Evolutionary conservation across 2,329 filamentous ascomycete genomes (phyloP).

Genomic region (Aschersonia sp.): DNA sequence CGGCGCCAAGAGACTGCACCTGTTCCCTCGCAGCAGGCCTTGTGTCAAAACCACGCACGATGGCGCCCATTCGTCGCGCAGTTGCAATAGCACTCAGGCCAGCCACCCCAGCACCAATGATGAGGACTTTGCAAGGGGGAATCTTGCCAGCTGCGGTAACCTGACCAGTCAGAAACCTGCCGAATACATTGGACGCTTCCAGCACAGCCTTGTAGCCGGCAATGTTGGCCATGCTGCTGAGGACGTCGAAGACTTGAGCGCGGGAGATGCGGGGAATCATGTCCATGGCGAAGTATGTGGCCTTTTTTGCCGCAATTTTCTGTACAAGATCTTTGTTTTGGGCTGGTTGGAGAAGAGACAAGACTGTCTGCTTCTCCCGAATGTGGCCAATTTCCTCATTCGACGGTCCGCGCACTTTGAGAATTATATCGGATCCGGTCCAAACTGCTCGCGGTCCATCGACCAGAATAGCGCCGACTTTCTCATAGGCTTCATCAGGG

Average conservation of each 20-base stretch:
- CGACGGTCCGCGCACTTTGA: conserved; percentile 70
- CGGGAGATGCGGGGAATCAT: conserved; percentile 82
- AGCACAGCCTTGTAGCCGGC: conserved; percentile 85
- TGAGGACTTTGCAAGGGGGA: conserved; percentile 75
- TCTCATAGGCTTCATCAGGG: conserved; percentile 59
- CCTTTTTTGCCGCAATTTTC: conserved; percentile 53
- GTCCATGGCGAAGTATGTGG: conserved; percentile 80
- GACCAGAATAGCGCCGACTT: conserved; percentile 65
- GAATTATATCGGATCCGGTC: conserved; percentile 59
- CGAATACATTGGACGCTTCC: conserved; percentile 80
- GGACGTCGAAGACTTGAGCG: conserved; percentile 75
- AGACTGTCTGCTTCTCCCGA: conserved; percentile 55
- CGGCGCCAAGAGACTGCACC: conserved; percentile 77
- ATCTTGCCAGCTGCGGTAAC: conserved; percentile 85
- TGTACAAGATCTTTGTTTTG: conserved; percentile 68
- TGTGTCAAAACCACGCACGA: conserved; percentile 86
- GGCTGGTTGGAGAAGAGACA: conserved; percentile 71
- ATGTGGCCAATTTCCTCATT: conserved; percentile 55
- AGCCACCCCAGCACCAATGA: conserved; percentile 82
- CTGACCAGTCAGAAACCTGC: conserved; percentile 76
- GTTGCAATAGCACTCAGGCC: conserved; percentile 81
- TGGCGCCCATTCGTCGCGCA: conserved; percentile 72
- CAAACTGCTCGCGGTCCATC: conserved; percentile 54
- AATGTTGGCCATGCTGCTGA: conserved; percentile 91
- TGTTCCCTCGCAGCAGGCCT: conserved; percentile 76